Evolutionary conservation across 2,329 filamentous ascomycete genomes (phyloP).

Genomic region (Diaporthe vexans): DNA sequence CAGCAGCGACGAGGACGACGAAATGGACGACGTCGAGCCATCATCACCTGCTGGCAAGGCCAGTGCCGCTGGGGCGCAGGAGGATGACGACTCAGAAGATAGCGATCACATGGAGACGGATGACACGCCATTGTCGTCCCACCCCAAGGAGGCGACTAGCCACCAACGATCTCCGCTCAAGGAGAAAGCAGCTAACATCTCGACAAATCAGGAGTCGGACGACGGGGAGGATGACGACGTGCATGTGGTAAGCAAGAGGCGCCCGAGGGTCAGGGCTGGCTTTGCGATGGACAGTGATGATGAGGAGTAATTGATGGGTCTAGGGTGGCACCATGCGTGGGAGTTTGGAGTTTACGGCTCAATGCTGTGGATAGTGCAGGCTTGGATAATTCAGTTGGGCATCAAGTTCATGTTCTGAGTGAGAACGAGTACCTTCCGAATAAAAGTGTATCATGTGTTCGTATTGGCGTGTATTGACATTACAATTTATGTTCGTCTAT

Average conservation of each 20-base stretch:
- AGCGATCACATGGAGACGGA: slow-evolving; percentile 46
- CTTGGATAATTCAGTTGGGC: not conserved
- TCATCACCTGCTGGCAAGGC: slow-evolving; percentile 10
- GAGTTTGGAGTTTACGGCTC: slow-evolving; percentile 24
- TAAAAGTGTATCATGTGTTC: not conserved
- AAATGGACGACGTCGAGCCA: slow-evolving; percentile 40
- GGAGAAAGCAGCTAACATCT: slow-evolving; percentile 29
- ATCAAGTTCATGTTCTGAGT: not conserved
- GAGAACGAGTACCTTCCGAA: not conserved
- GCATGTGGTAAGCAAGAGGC: slow-evolving; percentile 35
- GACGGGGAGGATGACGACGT: slow-evolving; percentile 37
- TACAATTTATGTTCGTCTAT: slow-evolving; percentile 22
- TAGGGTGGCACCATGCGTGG: not conserved
- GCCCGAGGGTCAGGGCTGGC: slow-evolving; percentile 34
- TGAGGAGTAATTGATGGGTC: slow-evolving; percentile 35
- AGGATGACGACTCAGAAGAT: slow-evolving; percentile 46
- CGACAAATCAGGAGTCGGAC: slow-evolving; percentile 10
- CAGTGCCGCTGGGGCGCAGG: slow-evolving; percentile 20
- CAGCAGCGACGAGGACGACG: slow-evolving; percentile 52
- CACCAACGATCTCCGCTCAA: slow-evolving; percentile 25
- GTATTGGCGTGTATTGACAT: slow-evolving; percentile 16
- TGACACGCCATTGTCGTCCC: slow-evolving; percentile 42
- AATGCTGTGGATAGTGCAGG: not conserved
- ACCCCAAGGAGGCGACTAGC: slow-evolving; percentile 1
- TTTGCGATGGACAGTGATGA: slow-evolving; percentile 41